phyloP scores from a whole-genome alignment of 192 early-diverging fungal species.

The Entomortierella beljakovae region DNA sequence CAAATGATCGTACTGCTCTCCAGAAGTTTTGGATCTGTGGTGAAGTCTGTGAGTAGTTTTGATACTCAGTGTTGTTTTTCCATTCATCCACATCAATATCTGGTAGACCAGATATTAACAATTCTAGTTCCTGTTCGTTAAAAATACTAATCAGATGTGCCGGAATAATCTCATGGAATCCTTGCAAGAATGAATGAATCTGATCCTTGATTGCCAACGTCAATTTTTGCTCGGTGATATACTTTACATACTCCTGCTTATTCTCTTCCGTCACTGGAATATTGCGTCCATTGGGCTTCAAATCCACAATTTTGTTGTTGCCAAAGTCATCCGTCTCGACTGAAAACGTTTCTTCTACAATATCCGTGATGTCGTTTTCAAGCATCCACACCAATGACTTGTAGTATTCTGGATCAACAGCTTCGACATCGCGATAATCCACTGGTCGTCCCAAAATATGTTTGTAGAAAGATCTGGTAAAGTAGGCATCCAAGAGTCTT shows the following conservation, averaged over 20 bases:
- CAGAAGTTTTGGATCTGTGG: constrained; percentile 99
- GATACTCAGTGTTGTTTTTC: constrained; percentile 99
- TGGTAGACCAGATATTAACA: constrained; percentile 97
- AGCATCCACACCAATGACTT: constrained; percentile 98
- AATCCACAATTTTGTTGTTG: constrained; percentile 82
- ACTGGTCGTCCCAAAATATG: constrained; percentile 92
- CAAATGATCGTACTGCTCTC: constrained; percentile 96
- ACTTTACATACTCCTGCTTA: constrained; percentile 95
- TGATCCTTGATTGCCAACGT: constrained; percentile 94
- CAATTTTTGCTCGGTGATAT: constrained; percentile 93
- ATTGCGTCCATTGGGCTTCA: constrained; percentile 89
- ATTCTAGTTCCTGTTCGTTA: constrained; percentile 98
- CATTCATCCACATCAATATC: constrained; percentile 99
- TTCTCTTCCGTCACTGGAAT: constrained; percentile 95
- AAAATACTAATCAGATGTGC: constrained; percentile 94
- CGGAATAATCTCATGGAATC: constrained; percentile 97
- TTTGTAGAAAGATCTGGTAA: constrained; percentile 99
- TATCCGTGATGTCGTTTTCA: constrained; percentile 95
- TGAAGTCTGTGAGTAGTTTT: constrained; percentile 85
- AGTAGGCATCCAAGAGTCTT: constrained; percentile 93
- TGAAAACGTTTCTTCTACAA: constrained; percentile 95
- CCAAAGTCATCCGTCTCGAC: constrained; percentile 96
- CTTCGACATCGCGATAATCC: constrained; percentile 98
- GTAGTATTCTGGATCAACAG: constrained; percentile 96
- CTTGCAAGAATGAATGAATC: constrained; percentile 91